These are phyloP conservation scores for Hericium coralloides DNA, from an alignment of 768 basidiomycete genomes.

Conservation along the genomic window DNA sequence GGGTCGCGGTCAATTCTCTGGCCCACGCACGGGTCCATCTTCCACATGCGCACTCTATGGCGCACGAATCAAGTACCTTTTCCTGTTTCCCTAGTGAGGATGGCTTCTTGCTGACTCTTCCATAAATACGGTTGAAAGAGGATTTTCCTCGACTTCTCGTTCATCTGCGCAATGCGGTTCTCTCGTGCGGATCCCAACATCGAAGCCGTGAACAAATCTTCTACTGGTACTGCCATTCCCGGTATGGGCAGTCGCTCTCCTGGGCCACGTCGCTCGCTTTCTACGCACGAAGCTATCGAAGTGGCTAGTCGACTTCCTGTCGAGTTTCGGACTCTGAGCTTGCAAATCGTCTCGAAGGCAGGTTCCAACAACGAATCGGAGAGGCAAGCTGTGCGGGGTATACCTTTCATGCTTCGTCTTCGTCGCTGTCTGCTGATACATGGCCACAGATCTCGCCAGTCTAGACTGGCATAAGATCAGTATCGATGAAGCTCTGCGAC, in stretches of 20 bases:
- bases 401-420: background rate
- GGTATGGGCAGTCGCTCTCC: background rate
- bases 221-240: no score
- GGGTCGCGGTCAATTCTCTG: no score
- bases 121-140: no score
- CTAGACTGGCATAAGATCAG: slow-evolving; percentile 9
- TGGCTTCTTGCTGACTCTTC: no score
- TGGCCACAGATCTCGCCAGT: slow-evolving; percentile 1
- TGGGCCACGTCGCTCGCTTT: background rate
- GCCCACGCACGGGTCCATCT: no score
- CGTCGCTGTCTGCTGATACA: background rate
- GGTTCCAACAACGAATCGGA: background rate
- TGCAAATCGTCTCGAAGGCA: slow-evolving; percentile 4
- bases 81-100: no score
- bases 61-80: no score
- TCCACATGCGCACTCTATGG: no score
- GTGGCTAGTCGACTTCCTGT: slow-evolving; percentile 9
- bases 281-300: background rate
- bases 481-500: background rate
- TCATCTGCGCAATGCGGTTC: no score
- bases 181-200: no score
- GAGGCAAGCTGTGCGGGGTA: slow-evolving; percentile 5
- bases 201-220: no score
- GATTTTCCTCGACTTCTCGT: no score
- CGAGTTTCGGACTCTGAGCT: slow-evolving; percentile 13